These are phyloP conservation scores for Beta vulgaris DNA, from an alignment of 148 eudicot species.

Conservation along the genomic window DNA sequence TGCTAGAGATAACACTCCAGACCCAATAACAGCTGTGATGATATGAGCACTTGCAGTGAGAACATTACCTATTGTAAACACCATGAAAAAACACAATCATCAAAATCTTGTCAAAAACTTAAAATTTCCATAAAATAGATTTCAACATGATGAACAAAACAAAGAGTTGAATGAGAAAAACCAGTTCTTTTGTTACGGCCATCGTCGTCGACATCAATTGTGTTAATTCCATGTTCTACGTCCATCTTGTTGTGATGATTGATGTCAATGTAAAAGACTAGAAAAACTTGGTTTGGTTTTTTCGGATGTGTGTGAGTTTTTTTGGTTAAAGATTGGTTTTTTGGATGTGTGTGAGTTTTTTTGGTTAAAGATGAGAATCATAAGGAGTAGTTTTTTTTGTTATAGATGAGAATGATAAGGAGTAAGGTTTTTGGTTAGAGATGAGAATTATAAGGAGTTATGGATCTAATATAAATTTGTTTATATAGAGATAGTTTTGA, in stretches of 20 bases:
- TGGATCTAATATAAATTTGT: background rate
- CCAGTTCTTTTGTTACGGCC: slow-evolving; percentile 42
- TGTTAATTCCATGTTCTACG: too few relatives aligned
- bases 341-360: too few relatives aligned
- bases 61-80: slow-evolving; percentile 41
- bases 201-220: slow-evolving; percentile 41
- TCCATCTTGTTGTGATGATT: too few relatives aligned
- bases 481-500: background rate
- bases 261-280: too few relatives aligned
- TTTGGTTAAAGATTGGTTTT: too few relatives aligned
- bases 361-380: too few relatives aligned
- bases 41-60: slow-evolving; percentile 55
- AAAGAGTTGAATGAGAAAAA: background rate
- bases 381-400: too few relatives aligned
- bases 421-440: too few relatives aligned
- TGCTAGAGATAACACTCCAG: slow-evolving; percentile 59
- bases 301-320: background rate
- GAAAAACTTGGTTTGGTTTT: background rate
- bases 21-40: slow-evolving; percentile 60
- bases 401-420: too few relatives aligned
- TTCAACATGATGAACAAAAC: background rate
- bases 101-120: background rate
- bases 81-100: background rate
- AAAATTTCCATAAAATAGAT: background rate
- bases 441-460: background rate